Base-by-base conservation (phyloP, 1,139 yeast genomes). In the Scheffersomyces insectosa region DNA sequence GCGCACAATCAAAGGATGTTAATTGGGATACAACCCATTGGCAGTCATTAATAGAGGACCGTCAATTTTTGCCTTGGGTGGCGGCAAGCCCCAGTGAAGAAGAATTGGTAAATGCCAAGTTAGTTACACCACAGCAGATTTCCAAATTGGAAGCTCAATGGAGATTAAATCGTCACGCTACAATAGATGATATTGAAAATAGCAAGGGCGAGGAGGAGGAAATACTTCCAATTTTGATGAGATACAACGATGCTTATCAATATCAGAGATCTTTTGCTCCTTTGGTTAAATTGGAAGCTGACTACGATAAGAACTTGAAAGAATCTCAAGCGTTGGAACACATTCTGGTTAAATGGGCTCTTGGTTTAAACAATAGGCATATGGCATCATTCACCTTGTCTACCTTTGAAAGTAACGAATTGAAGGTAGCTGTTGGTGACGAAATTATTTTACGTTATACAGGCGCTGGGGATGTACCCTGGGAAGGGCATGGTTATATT, bases 1-100 rank as follows among this genome's bases (percentile, higher is more conserved):
- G 97, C 65, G 89, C 97, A 0, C 89, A 83, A 56, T 69, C 80
- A 3, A 82, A 82, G 50, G 88, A 87, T 57, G 63, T 74, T 9
- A 82, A 84, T 54, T 91, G 97, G 97, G 96, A 89, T 57, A 84
- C 95, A 1, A 78, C 77, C 33, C 87, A 86, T 49, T 91, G 98
- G 98, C 90, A 85, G 56, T 80, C 97, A 0, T 68, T 91, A 45
- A 88, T 91, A 45, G 95, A 86, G 49, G 86, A 88, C 51, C 74
- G 95, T 33, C 83, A 82, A 49, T 80, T 91, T 51, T 70, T 90
- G 45, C 71, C 88, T 1, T 91, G 97, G 97, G 79, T 91, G 15
- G 93, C 89, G 0, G 70, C 82, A 1, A 51, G 51, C 3, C 96
- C 96, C 1, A 58, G 74, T 2, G 90, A 84, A 44, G 88, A 82